Conservation (phyloP, 2,329 filamentous ascomycete species). For the Aureobasidium sp. region DNA sequence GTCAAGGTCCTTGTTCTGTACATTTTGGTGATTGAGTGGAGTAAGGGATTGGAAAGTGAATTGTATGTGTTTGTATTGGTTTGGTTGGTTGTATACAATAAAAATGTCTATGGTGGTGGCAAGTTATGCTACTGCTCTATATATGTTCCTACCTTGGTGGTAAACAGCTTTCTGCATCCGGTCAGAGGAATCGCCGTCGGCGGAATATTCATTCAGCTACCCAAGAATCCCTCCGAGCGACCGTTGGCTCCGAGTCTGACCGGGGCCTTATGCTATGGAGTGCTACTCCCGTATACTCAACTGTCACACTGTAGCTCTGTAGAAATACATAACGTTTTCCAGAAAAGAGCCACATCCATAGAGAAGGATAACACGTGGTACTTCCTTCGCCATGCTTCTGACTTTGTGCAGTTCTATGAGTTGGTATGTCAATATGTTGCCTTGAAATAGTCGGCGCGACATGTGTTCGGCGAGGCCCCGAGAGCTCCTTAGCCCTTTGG, state of each 20-base stretch:
- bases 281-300: no score
- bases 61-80: not conserved
- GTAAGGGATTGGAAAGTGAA: not conserved
- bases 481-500: not conserved
- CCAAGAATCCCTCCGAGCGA: not conserved
- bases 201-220: not conserved
- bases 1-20: slow-evolving; percentile 21
- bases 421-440: no score
- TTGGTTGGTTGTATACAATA: not conserved
- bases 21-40: slow-evolving; percentile 17
- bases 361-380: no score
- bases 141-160: not conserved
- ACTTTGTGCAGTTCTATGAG: no score
- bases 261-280: not conserved
- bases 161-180: not conserved
- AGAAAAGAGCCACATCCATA: no score
- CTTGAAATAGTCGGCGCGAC: no score
- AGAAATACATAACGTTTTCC: no score
- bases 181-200: not conserved
- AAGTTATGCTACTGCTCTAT: not conserved
- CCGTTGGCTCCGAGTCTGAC: slow-evolving; percentile 5
- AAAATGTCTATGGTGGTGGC: not conserved
- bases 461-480: no score
- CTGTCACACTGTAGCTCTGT: no score
- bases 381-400: no score